These are phyloP conservation scores for Tuctoria greenei DNA, from an alignment of 176 grass and related monocot genomes.

Conservation along the genomic window DNA sequence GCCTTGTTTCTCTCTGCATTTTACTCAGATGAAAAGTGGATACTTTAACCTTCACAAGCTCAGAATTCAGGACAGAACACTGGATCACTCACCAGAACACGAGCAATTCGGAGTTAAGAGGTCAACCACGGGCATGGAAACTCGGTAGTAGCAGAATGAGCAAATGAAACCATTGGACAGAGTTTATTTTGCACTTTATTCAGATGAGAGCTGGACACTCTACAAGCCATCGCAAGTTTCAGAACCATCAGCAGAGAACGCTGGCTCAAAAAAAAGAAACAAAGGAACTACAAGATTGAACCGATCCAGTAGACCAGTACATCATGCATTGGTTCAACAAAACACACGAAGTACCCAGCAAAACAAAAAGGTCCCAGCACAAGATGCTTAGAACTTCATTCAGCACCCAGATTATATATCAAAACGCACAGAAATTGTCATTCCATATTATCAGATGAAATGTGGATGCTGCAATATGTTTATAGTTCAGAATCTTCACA, in stretches of 20 bases:
- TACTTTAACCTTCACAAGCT: background rate
- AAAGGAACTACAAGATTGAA: background rate
- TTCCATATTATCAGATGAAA: background rate
- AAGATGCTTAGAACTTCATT: background rate
- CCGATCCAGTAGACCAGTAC: background rate
- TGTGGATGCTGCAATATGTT: background rate
- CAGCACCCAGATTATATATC: background rate
- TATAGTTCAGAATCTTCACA: background rate
- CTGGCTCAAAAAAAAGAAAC: background rate
- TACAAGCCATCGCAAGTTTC: background rate
- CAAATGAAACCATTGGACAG: background rate
- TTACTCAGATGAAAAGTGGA: background rate
- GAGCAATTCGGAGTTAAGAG: background rate
- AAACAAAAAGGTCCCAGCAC: background rate
- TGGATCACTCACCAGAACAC: background rate
- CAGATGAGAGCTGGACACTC: background rate
- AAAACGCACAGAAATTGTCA: constrained; percentile 1
- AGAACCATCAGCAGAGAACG: too few species aligned
- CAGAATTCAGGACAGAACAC: constrained; percentile 10
- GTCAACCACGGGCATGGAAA: background rate
- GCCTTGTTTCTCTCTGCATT: background rate
- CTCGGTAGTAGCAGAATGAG: background rate
- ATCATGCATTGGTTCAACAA: background rate
- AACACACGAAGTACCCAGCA: background rate
- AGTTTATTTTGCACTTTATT: background rate